Evolutionary conservation across 1,284 basidiomycete species (phyloP).

Genomic region (Sphagnurus paluster): DNA sequence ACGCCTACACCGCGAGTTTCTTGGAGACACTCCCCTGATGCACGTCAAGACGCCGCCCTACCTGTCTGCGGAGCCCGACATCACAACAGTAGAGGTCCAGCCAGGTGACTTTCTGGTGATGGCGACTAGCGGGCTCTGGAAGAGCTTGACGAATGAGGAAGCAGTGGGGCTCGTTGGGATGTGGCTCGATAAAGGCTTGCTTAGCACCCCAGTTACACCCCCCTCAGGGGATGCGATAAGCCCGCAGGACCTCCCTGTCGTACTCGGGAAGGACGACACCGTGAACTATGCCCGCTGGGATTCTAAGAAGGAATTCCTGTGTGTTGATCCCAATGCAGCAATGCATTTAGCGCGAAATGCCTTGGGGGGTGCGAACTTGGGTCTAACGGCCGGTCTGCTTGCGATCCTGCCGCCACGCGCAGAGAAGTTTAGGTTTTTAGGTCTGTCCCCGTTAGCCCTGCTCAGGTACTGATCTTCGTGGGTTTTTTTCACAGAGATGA

Average conservation of each 20-base stretch:
- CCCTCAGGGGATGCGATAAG: conserved; percentile 5
- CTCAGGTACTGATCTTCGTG: background rate
- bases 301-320: conserved; percentile 42
- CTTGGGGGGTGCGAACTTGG: conserved; percentile 54
- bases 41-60: conserved; percentile 29
- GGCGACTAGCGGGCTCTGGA: conserved; percentile 60
- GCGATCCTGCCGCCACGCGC: conserved; percentile 10
- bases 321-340: conserved; percentile 47
- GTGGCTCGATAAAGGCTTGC: conserved; percentile 36
- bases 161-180: conserved; percentile 55
- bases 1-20: conserved; percentile 25
- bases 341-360: conserved; percentile 62
- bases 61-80: conserved; percentile 58
- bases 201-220: background rate
- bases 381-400: conserved; percentile 48
- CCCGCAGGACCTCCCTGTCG: conserved; percentile 15
- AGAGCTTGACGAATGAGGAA: conserved; percentile 56
- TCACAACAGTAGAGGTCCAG: conserved; percentile 41
- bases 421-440: conserved; percentile 10
- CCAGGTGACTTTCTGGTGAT: conserved; percentile 58
- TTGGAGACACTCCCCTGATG: conserved; percentile 23
- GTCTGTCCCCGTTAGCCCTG: conserved; percentile 53
- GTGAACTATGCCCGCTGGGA: conserved; percentile 39
- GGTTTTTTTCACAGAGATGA: conserved; percentile 13
- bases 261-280: conserved; percentile 28